phyloP scores from a whole-genome alignment of 1,139 yeast genomes.

The Protomyces pachydermus region DNA sequence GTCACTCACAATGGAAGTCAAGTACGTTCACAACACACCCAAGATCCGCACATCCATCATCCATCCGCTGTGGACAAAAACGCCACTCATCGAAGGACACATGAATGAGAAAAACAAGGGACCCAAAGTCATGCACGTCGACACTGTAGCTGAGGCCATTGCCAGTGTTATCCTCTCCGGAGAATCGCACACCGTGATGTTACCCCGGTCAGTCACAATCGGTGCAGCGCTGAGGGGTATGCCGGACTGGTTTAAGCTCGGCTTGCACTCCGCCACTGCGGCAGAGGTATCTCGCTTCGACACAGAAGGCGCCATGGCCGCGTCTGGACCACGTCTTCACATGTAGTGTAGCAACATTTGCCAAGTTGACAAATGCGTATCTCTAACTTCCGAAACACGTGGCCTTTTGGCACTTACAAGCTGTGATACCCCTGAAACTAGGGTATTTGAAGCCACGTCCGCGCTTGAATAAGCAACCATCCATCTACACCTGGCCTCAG shows the following conservation, averaged over 20 bases:
- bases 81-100: constrained; percentile 19
- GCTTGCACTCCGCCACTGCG: constrained; percentile 4
- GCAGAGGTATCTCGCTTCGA: constrained; percentile 13
- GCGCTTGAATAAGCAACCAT: no score
- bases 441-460: no score
- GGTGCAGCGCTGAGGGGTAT: constrained; percentile 8
- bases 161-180: constrained; percentile 13
- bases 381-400: no score
- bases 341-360: neutral
- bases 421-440: no score
- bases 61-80: constrained; percentile 22
- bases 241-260: constrained; percentile 21
- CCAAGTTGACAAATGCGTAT: no score
- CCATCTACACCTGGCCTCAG: no score
- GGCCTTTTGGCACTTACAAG: no score
- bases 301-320: neutral
- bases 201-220: constrained; percentile 19
- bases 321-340: neutral
- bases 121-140: constrained; percentile 25
- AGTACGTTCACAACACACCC: constrained; percentile 67
- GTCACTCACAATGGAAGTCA: constrained; percentile 64
- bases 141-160: constrained; percentile 22
- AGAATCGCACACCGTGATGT: constrained; percentile 11
- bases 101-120: constrained; percentile 18
- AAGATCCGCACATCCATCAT: constrained; percentile 15